Evolutionary conservation across 83 land plant genomes (phyloP).

Genomic region (Larix sibirica): DNA sequence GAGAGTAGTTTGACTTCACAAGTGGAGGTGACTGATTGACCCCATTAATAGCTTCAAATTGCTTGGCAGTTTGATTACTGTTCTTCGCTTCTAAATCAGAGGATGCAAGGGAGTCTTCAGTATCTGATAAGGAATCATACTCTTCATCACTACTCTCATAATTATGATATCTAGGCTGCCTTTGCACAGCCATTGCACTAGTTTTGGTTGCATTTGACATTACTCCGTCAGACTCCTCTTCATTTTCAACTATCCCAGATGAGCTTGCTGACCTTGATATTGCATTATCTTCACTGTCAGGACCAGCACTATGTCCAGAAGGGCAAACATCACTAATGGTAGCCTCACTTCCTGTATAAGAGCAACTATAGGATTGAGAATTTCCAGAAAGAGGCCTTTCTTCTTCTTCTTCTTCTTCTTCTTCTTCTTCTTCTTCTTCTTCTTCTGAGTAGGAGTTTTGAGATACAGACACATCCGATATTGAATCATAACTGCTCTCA

Average conservation of each 20-base stretch:
- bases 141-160: conserved; percentile 17
- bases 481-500: conserved; percentile 8
- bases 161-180: conserved; percentile 7
- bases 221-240: conserved; percentile 1
- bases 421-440: conserved; percentile 9
- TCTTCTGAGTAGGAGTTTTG: background rate
- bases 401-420: background rate
- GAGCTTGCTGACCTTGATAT: background rate
- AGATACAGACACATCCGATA: background rate
- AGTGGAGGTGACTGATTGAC: conserved; percentile 1
- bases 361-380: conserved; percentile 13
- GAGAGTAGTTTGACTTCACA: conserved; percentile 25
- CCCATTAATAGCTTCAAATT: background rate
- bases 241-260: background rate
- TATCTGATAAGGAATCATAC: conserved; percentile 9
- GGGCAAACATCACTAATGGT: conserved; percentile 2
- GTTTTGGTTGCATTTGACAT: conserved; percentile 4
- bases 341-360: conserved; percentile 2
- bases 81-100: background rate
- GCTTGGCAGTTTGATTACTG: background rate
- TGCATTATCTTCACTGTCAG: background rate
- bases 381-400: background rate
- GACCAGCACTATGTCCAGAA: background rate
- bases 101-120: conserved; percentile 13
- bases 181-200: background rate